Percentiles rank a stretch among this genome's conserved stretches.
phyloP scores from a whole-genome alignment of 441 rosid genomes.

The Syzygium syzygioides region DNA sequence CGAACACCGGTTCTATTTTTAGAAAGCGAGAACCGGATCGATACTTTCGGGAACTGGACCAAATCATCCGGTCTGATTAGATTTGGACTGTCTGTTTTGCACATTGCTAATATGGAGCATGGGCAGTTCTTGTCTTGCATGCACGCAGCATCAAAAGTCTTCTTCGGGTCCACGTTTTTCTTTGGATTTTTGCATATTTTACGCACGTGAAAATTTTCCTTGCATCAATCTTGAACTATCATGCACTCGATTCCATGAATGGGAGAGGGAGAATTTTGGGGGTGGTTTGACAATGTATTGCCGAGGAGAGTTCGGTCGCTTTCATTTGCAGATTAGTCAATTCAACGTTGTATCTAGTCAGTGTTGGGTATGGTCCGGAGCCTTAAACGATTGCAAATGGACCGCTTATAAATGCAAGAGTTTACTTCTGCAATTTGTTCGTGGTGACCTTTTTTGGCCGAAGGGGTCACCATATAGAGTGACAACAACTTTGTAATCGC shows the following conservation, averaged over 20 bases:
- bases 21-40: no score
- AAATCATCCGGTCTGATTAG: no score
- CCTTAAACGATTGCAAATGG: rapidly evolving
- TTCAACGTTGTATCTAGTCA: not conserved
- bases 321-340: not conserved
- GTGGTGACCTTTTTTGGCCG: not conserved
- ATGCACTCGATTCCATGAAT: not conserved
- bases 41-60: no score
- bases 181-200: not conserved
- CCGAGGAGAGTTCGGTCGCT: not conserved
- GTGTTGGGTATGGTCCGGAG: rapidly evolving
- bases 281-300: not conserved
- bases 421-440: not conserved
- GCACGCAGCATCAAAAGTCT: not conserved
- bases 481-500: not conserved
- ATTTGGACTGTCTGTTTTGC: no score
- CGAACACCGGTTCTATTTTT: no score
- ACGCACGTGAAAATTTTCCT: not conserved
- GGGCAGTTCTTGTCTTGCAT: not conserved
- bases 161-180: not conserved
- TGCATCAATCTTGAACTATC: not conserved
- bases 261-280: not conserved
- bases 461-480: no score
- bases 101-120: not conserved
- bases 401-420: not conserved